Percentiles rank a stretch among this genome's conserved stretches.
phyloP scores from a whole-genome alignment of 495 filamentous ascomycete genomes.

The Penicillium bialowiezense region DNA sequence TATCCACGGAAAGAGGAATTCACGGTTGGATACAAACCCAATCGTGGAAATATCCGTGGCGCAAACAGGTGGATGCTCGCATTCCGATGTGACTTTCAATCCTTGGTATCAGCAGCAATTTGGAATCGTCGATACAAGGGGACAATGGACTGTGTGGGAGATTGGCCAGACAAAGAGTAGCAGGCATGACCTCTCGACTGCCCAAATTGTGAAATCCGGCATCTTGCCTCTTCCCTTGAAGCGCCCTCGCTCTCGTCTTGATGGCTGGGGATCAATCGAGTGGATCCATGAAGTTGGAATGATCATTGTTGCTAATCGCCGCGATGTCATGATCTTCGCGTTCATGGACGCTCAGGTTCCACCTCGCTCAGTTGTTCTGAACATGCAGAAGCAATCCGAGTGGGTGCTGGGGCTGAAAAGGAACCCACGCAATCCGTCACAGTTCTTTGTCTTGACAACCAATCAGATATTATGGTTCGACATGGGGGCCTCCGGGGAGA shows the following conservation, averaged over 20 bases:
- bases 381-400: conserved; percentile 35
- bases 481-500: conserved; percentile 10
- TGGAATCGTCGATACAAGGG: conserved; percentile 67
- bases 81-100: conserved; percentile 76
- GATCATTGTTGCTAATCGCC: conserved; percentile 46
- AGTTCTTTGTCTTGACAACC: conserved; percentile 58
- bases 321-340: conserved; percentile 38
- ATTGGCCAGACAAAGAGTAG: conserved; percentile 39
- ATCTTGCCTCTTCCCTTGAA: conserved; percentile 26
- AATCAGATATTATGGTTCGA: conserved; percentile 42
- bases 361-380: conserved; percentile 33
- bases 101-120: conserved; percentile 68
- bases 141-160: conserved; percentile 77
- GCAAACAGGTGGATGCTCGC: conserved; percentile 54
- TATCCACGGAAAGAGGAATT: conserved; percentile 28
- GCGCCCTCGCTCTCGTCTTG: conserved; percentile 26
- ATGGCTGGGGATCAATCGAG: conserved; percentile 52
- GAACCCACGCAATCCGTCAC: conserved; percentile 42
- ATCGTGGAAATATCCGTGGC: conserved; percentile 52
- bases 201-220: conserved; percentile 22
- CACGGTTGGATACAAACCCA: conserved; percentile 60
- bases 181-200: conserved; percentile 27
- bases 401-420: conserved; percentile 55
- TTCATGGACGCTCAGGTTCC: conserved; percentile 17
- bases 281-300: conserved; percentile 46